phyloP scores from a whole-genome alignment of 495 filamentous ascomycete species.

The Neurospora sp. region DNA sequence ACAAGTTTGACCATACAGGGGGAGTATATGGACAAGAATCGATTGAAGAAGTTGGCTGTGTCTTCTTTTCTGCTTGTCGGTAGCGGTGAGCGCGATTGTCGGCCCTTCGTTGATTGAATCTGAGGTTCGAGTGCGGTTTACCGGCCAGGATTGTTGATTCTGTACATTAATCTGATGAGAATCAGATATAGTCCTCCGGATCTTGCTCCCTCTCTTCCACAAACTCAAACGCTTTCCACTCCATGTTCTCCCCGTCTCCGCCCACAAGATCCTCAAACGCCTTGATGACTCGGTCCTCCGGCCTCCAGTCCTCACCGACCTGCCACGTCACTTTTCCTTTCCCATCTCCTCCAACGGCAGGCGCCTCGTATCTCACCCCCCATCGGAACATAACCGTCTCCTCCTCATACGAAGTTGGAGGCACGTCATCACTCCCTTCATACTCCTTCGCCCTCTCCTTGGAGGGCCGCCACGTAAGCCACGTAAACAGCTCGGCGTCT shows the following conservation, averaged over 20 bases:
- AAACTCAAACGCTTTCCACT: not conserved
- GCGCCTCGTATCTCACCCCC: slow-evolving; percentile 8
- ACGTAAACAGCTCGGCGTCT: slow-evolving; percentile 16
- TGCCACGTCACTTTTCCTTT: slow-evolving; percentile 11
- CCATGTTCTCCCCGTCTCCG: slow-evolving; percentile 3
- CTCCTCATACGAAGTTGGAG: not conserved
- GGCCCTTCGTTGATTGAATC: not conserved
- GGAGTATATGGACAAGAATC: not conserved
- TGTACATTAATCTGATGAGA: not conserved
- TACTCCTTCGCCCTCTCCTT: slow-evolving; percentile 7
- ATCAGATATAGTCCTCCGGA: not conserved
- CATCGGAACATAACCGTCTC: slow-evolving; percentile 4
- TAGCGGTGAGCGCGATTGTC: not conserved
- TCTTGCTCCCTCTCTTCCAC: not conserved
- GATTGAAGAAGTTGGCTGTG: not conserved
- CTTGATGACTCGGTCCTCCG: slow-evolving; percentile 1
- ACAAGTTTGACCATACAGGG: not conserved
- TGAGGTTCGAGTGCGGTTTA: not conserved
- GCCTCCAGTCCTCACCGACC: slow-evolving; percentile 9
- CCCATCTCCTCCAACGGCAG: slow-evolving; percentile 1
- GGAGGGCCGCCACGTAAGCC: slow-evolving; percentile 15
- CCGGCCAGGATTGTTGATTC: too few relatives aligned
- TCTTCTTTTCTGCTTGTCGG: not conserved
- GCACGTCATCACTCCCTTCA: slow-evolving; percentile 2
- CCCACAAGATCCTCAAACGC: slow-evolving; percentile 8